Percentiles rank a stretch among this genome's conserved stretches.
Conservation (phyloP, 371 early-diverging fungal genomes). For the Smittium culicis region DNA sequence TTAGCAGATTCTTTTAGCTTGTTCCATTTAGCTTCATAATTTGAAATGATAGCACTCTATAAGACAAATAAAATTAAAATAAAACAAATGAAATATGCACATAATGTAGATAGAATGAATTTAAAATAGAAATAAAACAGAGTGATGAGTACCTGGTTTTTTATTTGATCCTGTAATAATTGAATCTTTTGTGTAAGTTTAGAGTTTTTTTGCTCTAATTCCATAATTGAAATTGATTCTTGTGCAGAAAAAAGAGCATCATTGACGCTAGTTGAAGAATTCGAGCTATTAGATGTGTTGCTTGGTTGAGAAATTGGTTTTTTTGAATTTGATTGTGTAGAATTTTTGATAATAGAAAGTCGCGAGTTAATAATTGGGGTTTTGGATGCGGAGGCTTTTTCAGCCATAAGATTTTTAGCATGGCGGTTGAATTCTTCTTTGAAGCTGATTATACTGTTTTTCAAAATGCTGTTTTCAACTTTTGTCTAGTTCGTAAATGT, state of each 20-base stretch:
- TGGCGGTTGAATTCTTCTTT: constrained; percentile 61
- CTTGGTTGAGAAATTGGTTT: too few relatives aligned
- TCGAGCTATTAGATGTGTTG: too few relatives aligned
- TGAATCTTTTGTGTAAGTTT: constrained; percentile 27
- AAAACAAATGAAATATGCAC: too few relatives aligned
- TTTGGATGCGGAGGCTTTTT: background rate
- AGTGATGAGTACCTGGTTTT: constrained; percentile 28
- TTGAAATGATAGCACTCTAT: constrained; percentile 41
- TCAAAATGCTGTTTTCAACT: constrained; percentile 55
- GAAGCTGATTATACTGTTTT: constrained; percentile 60
- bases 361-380: too few relatives aligned
- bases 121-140: background rate
- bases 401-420: constrained; percentile 25
- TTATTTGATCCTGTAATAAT: constrained; percentile 22
- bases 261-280: too few relatives aligned
- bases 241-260: constrained; percentile 9
- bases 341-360: too few relatives aligned
- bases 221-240: constrained; percentile 15
- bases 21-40: constrained; percentile 77
- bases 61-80: background rate
- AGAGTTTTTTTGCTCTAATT: constrained; percentile 22
- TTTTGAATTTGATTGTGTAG: too few relatives aligned
- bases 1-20: constrained; percentile 76
- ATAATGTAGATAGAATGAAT: too few relatives aligned
- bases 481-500: constrained; percentile 33